Evolutionary conservation across 352 stramenopile species (phyloP), one percentile per base, ranked within the genome.

Genomic region (Nothophytophthora sp.): DNA sequence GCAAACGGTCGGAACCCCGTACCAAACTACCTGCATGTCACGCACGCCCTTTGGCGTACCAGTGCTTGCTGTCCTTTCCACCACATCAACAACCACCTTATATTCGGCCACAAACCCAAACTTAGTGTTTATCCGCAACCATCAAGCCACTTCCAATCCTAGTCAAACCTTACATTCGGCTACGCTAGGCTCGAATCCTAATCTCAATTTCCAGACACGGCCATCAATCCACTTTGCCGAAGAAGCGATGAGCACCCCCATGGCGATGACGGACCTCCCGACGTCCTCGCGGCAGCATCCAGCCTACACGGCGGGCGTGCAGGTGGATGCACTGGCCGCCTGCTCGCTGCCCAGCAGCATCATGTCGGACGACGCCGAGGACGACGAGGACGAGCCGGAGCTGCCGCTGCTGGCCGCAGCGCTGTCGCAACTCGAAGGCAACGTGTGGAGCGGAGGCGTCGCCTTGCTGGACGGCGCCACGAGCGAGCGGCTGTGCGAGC

Each of bases 341-440:
- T 70, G 55, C 19, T 46, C 50, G 19, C 48, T 71, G 48, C 50
- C 61, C 7, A 57, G 51, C 41, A 24, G 41, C 40, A 36, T 61
- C 13, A 63, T 60, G 16, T 67, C 52, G 10, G 49, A 69, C 23
- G 47, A 63, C 3, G 67, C 63, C 4, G 30, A 46, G 11, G 45
- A 56, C 3, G 30, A 50, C 15, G 60, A 37, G 1, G 53, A 64
- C 11, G 60, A 67, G 38, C 43, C 45, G 29, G 69, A 70, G 25
- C 19, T 66, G 24, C 50, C 72, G 45, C 45, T 90, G 10, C 48
- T 94, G 15, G 80, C 79, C 0, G 70, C 88, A 18, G 76, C 81
- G n/a, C 66, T 78, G 39, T 92, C 83, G 40, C 62, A 61, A 34
- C 75, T 94, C 7, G 83, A 92, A 44, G 82, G 83, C 16, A 94